These are phyloP conservation scores for Fusarium xyrophilum DNA, from an alignment of 2,329 filamentous ascomycete genomes.

Conservation along the genomic window DNA sequence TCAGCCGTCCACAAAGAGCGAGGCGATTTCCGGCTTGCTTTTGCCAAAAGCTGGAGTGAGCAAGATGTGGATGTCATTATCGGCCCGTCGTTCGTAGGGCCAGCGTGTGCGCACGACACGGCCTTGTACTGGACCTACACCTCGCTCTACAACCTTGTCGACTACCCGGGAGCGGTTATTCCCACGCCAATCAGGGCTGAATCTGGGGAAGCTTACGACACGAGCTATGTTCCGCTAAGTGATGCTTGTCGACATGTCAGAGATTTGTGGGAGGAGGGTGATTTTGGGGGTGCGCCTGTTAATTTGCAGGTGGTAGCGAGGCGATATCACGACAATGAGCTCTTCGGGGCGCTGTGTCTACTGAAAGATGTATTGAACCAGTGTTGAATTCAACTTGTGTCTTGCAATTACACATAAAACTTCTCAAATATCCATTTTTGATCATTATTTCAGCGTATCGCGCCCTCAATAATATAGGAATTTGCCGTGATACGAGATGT, in stretches of 20 bases:
- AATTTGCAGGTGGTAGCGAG: slow-evolving; percentile 46
- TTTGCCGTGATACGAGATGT: not conserved
- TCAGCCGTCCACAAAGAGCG: slow-evolving; percentile 28
- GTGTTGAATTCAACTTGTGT: not conserved
- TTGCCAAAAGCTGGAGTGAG: slow-evolving; percentile 45
- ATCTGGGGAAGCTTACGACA: slow-evolving; percentile 39
- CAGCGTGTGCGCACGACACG: slow-evolving; percentile 48
- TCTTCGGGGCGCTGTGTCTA: slow-evolving; percentile 42
- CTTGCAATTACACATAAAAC: too few relatives aligned
- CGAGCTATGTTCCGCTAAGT: slow-evolving; percentile 39
- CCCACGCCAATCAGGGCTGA: slow-evolving; percentile 41
- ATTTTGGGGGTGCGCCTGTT: slow-evolving; percentile 47
- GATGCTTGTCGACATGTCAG: slow-evolving; percentile 42
- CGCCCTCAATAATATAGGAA: rapidly evolving
- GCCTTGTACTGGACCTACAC: slow-evolving; percentile 49
- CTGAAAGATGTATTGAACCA: slow-evolving; percentile 26
- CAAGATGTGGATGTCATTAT: slow-evolving; percentile 50
- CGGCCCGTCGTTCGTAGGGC: slow-evolving; percentile 47
- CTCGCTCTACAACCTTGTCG: slow-evolving; percentile 48
- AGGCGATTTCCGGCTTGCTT: slow-evolving; percentile 45
- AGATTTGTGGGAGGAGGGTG: slow-evolving; percentile 44
- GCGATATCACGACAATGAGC: slow-evolving; percentile 46
- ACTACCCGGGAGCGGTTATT: slow-evolving; percentile 45
- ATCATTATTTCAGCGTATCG: not conserved
- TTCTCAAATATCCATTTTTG: too few relatives aligned